Conservation (phyloP, 805 yeast species). For the Ogataea wickerhamii region DNA sequence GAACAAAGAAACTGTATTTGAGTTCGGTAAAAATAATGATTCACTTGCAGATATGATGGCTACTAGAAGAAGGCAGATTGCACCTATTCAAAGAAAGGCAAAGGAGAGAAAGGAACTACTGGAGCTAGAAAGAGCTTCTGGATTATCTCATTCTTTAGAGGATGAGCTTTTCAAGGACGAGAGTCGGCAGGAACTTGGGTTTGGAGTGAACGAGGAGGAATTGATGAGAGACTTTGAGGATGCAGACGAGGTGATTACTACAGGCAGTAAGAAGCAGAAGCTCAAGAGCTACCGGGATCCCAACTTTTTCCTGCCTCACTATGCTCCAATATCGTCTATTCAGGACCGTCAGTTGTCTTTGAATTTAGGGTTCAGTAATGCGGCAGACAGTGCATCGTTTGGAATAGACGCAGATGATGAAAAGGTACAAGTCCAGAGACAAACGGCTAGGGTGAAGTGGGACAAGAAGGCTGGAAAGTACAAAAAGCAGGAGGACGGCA, state of each 20-base stretch:
- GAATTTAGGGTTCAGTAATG: constrained; percentile 68
- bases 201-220: constrained; percentile 43
- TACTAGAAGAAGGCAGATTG: constrained; percentile 79
- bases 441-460: constrained; percentile 76
- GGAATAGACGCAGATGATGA: constrained; percentile 72
- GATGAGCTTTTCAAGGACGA: constrained; percentile 64
- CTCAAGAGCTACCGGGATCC: constrained; percentile 58
- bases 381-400: constrained; percentile 81
- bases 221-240: constrained; percentile 49
- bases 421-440: constrained; percentile 63
- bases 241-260: constrained; percentile 37
- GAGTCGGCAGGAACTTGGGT: constrained; percentile 36
- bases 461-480: constrained; percentile 90
- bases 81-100: constrained; percentile 71
- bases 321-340: constrained; percentile 73
- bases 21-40: constrained; percentile 63
- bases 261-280: constrained; percentile 10
- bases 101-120: constrained; percentile 62
- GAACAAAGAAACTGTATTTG: constrained; percentile 90
- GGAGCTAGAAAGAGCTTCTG: constrained; percentile 72
- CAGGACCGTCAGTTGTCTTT: constrained; percentile 75
- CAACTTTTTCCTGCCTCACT: constrained; percentile 78
- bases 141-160: constrained; percentile 67
- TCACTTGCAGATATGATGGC: constrained; percentile 80
- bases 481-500: constrained; percentile 79